phyloP scores from a whole-genome alignment of 257 asterid species.

The Solanum ossicruentum region DNA sequence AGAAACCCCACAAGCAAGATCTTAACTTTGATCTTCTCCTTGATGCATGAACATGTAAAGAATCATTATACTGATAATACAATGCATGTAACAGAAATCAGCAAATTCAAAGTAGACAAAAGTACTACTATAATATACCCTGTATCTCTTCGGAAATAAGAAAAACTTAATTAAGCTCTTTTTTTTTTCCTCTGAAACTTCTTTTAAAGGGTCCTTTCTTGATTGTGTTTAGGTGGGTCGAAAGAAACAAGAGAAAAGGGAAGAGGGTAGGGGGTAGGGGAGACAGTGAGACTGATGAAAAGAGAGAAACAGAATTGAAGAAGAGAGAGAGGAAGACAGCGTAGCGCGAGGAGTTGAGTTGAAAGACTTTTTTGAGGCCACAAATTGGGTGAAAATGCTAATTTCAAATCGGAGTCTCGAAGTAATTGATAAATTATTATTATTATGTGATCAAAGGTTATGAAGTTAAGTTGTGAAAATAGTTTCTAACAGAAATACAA shows the following conservation, averaged over 20 bases:
- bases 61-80: not conserved
- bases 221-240: not conserved
- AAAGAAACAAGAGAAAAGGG: not conserved
- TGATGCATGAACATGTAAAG: not conserved
- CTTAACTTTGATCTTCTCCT: not conserved
- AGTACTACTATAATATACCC: not conserved
- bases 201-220: not conserved
- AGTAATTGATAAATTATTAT: too few relatives aligned
- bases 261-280: not conserved
- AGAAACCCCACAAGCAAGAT: not conserved
- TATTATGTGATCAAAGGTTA: too few relatives aligned
- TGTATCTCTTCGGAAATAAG: not conserved
- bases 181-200: not conserved
- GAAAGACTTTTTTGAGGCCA: too few relatives aligned
- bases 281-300: not conserved
- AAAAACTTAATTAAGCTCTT: not conserved
- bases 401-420: too few relatives aligned
- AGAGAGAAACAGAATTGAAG: not conserved
- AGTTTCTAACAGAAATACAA: too few relatives aligned
- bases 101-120: not conserved
- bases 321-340: not conserved
- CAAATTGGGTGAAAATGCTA: too few relatives aligned
- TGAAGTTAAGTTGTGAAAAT: too few relatives aligned
- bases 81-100: not conserved
- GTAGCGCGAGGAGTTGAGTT: not conserved